Evolutionary conservation across 1,139 yeast species (phyloP).

Genomic region (Lodderomyces margitis): DNA sequence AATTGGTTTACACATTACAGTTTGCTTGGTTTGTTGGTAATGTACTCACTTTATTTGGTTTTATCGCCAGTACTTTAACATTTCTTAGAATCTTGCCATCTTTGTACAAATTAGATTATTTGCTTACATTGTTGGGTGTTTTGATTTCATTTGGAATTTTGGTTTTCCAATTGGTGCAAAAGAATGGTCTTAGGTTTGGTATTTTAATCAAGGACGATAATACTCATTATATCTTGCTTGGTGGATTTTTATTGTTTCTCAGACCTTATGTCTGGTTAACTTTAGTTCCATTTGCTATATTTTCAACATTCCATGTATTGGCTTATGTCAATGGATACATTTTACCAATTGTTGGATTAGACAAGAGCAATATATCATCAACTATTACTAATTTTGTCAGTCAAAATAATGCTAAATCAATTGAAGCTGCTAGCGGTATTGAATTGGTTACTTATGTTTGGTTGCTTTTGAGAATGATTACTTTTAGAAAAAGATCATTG

Average conservation of each 20-base stretch:
- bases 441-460: constrained; percentile 59
- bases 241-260: constrained; percentile 34
- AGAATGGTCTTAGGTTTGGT: constrained; percentile 35
- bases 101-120: constrained; percentile 33
- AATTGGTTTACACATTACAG: constrained; percentile 38
- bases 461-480: constrained; percentile 52
- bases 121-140: constrained; percentile 61
- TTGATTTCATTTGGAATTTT: constrained; percentile 77
- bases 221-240: constrained; percentile 48
- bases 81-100: constrained; percentile 25
- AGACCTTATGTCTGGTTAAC: constrained; percentile 45
- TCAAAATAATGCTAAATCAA: constrained; percentile 65
- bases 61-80: constrained; percentile 54
- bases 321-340: constrained; percentile 59
- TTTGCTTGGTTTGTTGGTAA: constrained; percentile 75
- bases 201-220: constrained; percentile 42
- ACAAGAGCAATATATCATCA: constrained; percentile 37
- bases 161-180: constrained; percentile 51
- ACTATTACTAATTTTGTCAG: constrained; percentile 55
- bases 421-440: constrained; percentile 66
- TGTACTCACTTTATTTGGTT: constrained; percentile 55
- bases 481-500: constrained; percentile 67
- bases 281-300: constrained; percentile 51
- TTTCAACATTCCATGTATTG: constrained; percentile 61
- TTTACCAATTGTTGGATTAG: constrained; percentile 61